These are phyloP conservation scores for Neophaeococcomyces mojaviensis DNA, from an alignment of 2,329 filamentous ascomycete species.

Conservation along the genomic window DNA sequence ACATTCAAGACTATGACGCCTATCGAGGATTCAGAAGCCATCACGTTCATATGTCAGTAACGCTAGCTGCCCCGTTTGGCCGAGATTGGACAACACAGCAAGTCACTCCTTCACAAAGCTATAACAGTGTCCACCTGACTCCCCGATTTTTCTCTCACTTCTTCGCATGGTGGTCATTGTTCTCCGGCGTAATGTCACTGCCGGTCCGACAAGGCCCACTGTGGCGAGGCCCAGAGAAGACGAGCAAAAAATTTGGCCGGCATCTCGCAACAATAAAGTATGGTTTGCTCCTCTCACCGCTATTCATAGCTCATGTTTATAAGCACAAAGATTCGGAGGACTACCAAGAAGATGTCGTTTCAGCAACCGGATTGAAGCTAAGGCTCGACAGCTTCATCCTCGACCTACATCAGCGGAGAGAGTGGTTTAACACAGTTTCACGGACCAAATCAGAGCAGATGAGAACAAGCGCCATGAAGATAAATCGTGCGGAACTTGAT, in stretches of 20 bases:
- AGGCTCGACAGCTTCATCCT: constrained; percentile 95
- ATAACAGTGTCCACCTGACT: constrained; percentile 91
- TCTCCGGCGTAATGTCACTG: constrained; percentile 87
- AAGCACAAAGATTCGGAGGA: constrained; percentile 96
- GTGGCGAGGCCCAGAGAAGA: constrained; percentile 89
- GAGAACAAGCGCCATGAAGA: constrained; percentile 86
- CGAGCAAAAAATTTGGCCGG: constrained; percentile 95
- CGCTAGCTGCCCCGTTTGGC: constrained; percentile 77
- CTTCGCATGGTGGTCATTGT: constrained; percentile 95
- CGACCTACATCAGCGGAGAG: constrained; percentile 86
- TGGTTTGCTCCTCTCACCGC: constrained; percentile 79
- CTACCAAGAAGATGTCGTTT: constrained; percentile 67
- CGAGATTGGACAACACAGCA: constrained; percentile 77
- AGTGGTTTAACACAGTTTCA: constrained; percentile 78
- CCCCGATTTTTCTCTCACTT: constrained; percentile 98
- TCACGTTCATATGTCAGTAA: constrained; percentile 91
- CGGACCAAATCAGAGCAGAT: constrained; percentile 68
- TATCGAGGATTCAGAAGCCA: constrained; percentile 93
- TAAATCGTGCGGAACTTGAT: constrained; percentile 89
- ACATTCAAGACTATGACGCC: constrained; percentile 67
- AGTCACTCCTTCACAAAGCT: constrained; percentile 71
- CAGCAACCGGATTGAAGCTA: constrained; percentile 92
- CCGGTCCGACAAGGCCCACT: constrained; percentile 86
- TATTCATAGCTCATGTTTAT: constrained; percentile 95
- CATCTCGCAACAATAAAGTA: constrained; percentile 99